Evolutionary conservation across 192 early-diverging fungal species (phyloP).

Genomic region (Coemansia sp.): DNA sequence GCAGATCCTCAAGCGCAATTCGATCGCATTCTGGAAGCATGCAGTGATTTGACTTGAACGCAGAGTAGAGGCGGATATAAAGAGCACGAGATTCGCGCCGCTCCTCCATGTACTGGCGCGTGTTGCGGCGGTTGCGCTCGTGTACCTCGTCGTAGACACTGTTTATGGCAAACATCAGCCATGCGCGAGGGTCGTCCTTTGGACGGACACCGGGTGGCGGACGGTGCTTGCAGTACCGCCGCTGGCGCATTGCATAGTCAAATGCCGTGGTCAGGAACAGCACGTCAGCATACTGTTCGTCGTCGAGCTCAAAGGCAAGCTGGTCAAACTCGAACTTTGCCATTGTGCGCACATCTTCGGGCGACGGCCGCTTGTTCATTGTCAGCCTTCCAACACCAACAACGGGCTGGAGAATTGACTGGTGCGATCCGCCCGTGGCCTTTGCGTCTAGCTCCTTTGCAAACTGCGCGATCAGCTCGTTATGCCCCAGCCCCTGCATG

Average conservation of each 20-base stretch:
- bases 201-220: conserved; percentile 83
- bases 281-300: conserved; percentile 83
- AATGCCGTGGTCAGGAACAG: conserved; percentile 81
- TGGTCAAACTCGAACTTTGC: conserved; percentile 85
- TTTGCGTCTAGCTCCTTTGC: conserved; percentile 12
- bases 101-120: conserved; percentile 79
- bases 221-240: conserved; percentile 83
- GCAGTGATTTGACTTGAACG: conserved; percentile 45
- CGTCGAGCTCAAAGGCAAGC: conserved; percentile 86
- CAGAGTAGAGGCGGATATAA: conserved; percentile 79
- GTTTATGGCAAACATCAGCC: conserved; percentile 75
- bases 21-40: conserved; percentile 51
- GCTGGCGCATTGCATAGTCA: conserved; percentile 74
- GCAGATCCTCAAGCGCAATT: conserved; percentile 63
- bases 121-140: conserved; percentile 79
- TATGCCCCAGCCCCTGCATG: conserved; percentile 60
- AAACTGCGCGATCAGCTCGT: conserved; percentile 40
- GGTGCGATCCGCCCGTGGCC: conserved; percentile 36
- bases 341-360: conserved; percentile 59
- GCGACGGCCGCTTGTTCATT: conserved; percentile 68
- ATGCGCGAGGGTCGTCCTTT: conserved; percentile 77
- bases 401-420: conserved; percentile 90
- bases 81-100: conserved; percentile 75
- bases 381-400: conserved; percentile 81
- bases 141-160: conserved; percentile 86